These are phyloP conservation scores for Parastagonospora nodorum DNA, from an alignment of 2,329 filamentous ascomycete genomes.

Conservation along the genomic window DNA sequence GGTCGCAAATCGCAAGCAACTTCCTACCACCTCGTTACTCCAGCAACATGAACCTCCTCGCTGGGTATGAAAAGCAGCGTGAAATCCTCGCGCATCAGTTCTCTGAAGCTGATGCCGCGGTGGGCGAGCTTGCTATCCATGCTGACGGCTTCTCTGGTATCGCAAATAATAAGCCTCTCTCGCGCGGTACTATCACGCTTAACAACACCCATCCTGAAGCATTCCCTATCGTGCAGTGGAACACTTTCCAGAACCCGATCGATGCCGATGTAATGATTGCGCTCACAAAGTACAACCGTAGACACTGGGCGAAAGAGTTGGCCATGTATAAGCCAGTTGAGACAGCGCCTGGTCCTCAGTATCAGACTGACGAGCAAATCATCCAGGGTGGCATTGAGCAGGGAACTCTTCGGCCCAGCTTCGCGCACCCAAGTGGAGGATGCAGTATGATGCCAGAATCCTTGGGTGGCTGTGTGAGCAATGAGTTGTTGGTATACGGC, in stretches of 20 bases:
- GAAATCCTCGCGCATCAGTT: constrained; percentile 11
- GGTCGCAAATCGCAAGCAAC: constrained; percentile 11
- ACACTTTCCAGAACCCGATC: constrained; percentile 37
- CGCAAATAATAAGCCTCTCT: constrained; percentile 19
- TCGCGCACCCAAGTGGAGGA: constrained; percentile 19
- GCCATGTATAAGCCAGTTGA: constrained; percentile 35
- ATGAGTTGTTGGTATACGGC: constrained; percentile 20
- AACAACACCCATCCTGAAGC: constrained; percentile 37
- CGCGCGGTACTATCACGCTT: constrained; percentile 41
- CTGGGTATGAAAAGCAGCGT: constrained; percentile 14
- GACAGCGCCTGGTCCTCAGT: constrained; percentile 25
- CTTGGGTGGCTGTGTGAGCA: constrained; percentile 22
- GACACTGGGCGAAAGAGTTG: constrained; percentile 39
- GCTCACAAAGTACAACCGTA: constrained; percentile 38
- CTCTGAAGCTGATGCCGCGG: constrained; percentile 18
- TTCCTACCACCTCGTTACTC: constrained; percentile 13
- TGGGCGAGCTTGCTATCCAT: constrained; percentile 29
- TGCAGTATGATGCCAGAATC: constrained; percentile 28
- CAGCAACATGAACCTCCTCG: constrained; percentile 8
- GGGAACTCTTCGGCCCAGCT: constrained; percentile 10
- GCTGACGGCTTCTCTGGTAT: constrained; percentile 12
- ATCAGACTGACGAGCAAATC: constrained; percentile 21
- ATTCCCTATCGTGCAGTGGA: constrained; percentile 34
- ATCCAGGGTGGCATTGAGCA: constrained; percentile 5
- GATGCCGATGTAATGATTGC: constrained; percentile 37